These are phyloP conservation scores for Epicoccum nigrum DNA, from an alignment of 2,329 filamentous ascomycete species.

Conservation along the genomic window DNA sequence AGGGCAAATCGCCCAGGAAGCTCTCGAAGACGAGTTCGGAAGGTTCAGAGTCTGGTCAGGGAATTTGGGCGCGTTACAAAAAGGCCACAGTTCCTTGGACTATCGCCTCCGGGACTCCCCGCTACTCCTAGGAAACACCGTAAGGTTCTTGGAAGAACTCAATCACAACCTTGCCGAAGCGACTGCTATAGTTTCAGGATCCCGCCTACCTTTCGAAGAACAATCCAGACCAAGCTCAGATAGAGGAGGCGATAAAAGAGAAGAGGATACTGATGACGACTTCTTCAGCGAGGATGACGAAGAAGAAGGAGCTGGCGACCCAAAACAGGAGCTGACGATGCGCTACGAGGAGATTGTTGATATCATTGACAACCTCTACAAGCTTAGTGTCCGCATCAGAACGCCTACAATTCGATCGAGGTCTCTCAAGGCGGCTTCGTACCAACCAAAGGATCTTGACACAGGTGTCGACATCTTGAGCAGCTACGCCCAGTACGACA, in stretches of 20 bases:
- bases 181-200: slow-evolving; percentile 33
- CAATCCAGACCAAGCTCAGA: slow-evolving; percentile 18
- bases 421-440: slow-evolving; percentile 45
- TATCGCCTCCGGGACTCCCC: slow-evolving; percentile 47
- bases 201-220: slow-evolving; percentile 43
- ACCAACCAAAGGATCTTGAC: slow-evolving; percentile 42
- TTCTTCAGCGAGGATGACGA: slow-evolving; percentile 40
- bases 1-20: slow-evolving; percentile 32
- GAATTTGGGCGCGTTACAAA: slow-evolving; percentile 45
- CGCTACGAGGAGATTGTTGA: slow-evolving; percentile 46
- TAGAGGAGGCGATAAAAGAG: slow-evolving; percentile 14
- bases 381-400: slow-evolving; percentile 46
- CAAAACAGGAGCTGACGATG: slow-evolving; percentile 42
- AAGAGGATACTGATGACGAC: slow-evolving; percentile 34
- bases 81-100: slow-evolving; percentile 46
- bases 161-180: slow-evolving; percentile 39
- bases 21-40: slow-evolving; percentile 46
- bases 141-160: slow-evolving; percentile 44
- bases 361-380: slow-evolving; percentile 48
- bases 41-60: slow-evolving; percentile 46
- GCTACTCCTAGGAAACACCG: slow-evolving; percentile 38
- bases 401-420: slow-evolving; percentile 42
- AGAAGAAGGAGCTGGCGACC: slow-evolving; percentile 25
- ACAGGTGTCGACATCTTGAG: slow-evolving; percentile 44
- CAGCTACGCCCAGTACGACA: slow-evolving; percentile 41